Evolutionary conservation across 768 basidiomycete species (phyloP), one percentile per base, ranked within the genome.

Genomic region (Heimioporus sp.): DNA sequence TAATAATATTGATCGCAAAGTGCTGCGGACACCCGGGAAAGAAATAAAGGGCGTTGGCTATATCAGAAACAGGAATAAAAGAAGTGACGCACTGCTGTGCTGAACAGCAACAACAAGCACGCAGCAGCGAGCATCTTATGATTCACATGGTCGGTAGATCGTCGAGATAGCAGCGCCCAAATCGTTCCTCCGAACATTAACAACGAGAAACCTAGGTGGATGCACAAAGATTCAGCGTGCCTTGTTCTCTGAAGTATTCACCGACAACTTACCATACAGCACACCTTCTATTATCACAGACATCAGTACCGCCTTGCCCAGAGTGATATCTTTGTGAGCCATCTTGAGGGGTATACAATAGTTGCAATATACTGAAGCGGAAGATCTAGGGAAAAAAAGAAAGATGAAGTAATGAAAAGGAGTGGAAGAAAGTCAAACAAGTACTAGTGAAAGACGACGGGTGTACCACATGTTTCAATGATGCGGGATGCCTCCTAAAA

Each of bases 101-200:
- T 73, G 2, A 70, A 55, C 10, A 63, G 15, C 4, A 73, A 51
- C 12, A 73, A 60, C 20, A 57, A 21, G n/a, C 60, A 63, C 0
- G 71, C 58, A 12, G 57, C 59, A 5, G 41, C 16, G 3, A 69
- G 4, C 61, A 66, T 65, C 20, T 41, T 53, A 5, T 10, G 31
- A 42, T 70, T 64, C 42, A 70, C 30, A 7, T 38, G 34, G 10
- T 32, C 19, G 10, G 47, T 47, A 9, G 48, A 34, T 10, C 32
- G 55, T 17, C 48, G 47, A 21, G 41, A 46, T 7, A 52, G 32
- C n/a, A 72, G 34, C 1, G 52, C 59, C 58, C 64, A 66, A 11
- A 73, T 39, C 1, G 69, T 67, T 3, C 57, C 60, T 8, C 61
- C 58, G 52, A 70, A 73, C 72, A 73, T 72, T 36, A 72, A 48